Conservation (phyloP, 352 stramenopile species). For the Pythium brassicae region DNA sequence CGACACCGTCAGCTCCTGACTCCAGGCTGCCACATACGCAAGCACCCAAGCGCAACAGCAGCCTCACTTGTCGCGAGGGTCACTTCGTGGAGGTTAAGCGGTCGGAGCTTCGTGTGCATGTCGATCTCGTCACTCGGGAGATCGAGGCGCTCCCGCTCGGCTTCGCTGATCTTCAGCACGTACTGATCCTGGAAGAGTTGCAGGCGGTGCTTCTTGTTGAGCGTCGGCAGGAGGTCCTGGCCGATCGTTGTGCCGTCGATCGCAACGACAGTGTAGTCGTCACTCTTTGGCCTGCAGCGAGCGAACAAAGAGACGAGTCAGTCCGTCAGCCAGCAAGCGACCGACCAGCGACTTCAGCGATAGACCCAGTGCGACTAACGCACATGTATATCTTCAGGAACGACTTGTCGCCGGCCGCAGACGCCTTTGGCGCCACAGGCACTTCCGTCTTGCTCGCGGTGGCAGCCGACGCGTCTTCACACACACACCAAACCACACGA, state of each 20-base stretch:
- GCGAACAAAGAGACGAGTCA: background rate
- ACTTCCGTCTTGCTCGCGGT: conserved; percentile 22
- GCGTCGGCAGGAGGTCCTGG: conserved; percentile 76
- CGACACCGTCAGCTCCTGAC: background rate
- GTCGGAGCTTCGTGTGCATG: conserved; percentile 81
- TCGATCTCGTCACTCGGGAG: conserved; percentile 83
- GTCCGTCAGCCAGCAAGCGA: background rate
- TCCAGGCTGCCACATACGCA: too few species aligned
- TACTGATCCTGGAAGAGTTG: conserved; percentile 86
- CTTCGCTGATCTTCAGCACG: conserved; percentile 86
- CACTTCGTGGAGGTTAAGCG: conserved; percentile 84
- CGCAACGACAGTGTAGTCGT: conserved; percentile 86
- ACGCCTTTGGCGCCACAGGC: conserved; percentile 35
- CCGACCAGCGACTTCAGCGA: too few species aligned
- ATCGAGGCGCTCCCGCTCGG: conserved; percentile 75
- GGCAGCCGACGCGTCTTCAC: conserved; percentile 15
- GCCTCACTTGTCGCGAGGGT: conserved; percentile 75
- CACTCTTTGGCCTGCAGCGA: conserved; percentile 68
- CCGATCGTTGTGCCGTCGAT: conserved; percentile 76
- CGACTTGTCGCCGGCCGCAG: conserved; percentile 60
- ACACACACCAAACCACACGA: background rate
- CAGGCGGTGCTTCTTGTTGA: conserved; percentile 85
- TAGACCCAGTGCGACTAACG: conserved; percentile 4
- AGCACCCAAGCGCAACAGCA: background rate
- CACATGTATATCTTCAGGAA: conserved; percentile 90